Base-by-base conservation (phyloP, 768 basidiomycete species). In the Podaxis carcinomalis region DNA sequence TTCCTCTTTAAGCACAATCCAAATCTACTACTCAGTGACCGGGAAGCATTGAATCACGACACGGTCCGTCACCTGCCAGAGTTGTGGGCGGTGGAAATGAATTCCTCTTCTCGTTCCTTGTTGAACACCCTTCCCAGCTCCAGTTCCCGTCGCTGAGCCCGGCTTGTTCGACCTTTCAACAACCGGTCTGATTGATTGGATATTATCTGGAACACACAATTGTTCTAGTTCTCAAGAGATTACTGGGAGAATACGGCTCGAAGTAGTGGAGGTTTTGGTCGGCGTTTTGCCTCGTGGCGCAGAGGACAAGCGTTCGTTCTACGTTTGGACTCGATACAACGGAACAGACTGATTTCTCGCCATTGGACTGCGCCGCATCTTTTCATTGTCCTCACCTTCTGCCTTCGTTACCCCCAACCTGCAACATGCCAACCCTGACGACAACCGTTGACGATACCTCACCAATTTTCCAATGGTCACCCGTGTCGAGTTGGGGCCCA, bases 361-460 rank as follows among this genome's bases (percentile, higher is more conserved):
- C 42, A 44, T 19, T 9, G 14, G n/a, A 19, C 42, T 44, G 42
- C 47, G 47, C 21, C 47, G 5, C 47, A 23, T 25, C 21, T 25
- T 23, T 23, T 27, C 19, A 23, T 10, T 23, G 47, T 27, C 11
- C 21, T 27, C 47, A 14, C n/a, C 4, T 11, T 11, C 40, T 19
- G n/a, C 40, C 47, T 23, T 49, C 25, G 7, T 19, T 21, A 13
- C 47, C 25, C 11, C 51, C 1, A 16, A n/a, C n/a, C 32, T 36
- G 11, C 50, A 10, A 23, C 44, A 77, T 77, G 75, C 72, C 72
- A 36, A 68, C 62, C 11, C 63, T 72, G 47, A 72, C 70, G 9
- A 71, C 64, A 14, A 74, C 74, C 0, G 64, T 77, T 51, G 75
- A 77, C 63, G 75, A 77, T 51, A 68, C 68, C 16, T 71, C 72